Evolutionary conservation across 192 early-diverging fungal genomes (phyloP).

Genomic region (Coemansia sp.): DNA sequence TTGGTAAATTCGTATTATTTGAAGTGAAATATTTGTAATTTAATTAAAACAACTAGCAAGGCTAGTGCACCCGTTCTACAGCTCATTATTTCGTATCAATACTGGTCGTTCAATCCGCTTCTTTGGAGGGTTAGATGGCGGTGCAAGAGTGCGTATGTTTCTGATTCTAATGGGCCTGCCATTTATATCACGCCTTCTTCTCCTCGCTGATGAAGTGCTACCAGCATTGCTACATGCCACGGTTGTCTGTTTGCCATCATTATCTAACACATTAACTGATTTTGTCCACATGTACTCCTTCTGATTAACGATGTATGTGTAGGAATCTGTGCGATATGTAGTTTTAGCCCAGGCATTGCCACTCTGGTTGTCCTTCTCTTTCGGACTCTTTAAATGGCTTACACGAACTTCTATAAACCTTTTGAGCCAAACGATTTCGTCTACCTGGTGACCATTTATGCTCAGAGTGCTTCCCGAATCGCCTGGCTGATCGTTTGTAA

Average conservation of each 20-base stretch:
- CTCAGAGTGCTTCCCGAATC: conserved; percentile 6
- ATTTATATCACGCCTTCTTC: conserved; percentile 8
- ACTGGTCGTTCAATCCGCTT: conserved; percentile 1
- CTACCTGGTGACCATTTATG: conserved; percentile 10
- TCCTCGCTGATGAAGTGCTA: neutral
- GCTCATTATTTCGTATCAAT: neutral
- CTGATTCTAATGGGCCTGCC: conserved; percentile 23
- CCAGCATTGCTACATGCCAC: conserved; percentile 3
- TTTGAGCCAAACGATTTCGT: conserved; percentile 24
- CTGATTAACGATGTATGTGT: conserved; percentile 12
- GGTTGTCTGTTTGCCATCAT: conserved; percentile 19
- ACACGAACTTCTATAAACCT: conserved; percentile 32
- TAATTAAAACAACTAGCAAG: no score
- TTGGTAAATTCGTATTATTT: no score
- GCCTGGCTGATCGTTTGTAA: conserved; percentile 11
- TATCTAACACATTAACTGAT: conserved; percentile 29
- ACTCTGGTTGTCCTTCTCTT: conserved; percentile 11
- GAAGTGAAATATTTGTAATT: no score
- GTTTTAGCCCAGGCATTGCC: conserved; percentile 18
- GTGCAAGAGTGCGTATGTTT: conserved; percentile 7
- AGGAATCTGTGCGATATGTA: conserved; percentile 23
- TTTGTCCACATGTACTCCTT: conserved; percentile 14
- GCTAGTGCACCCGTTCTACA: neutral
- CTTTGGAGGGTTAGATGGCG: neutral
- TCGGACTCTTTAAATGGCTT: conserved; percentile 26